Evolutionary conservation across 371 early-diverging fungal species (phyloP), one percentile per base, ranked within the genome.

Genomic region (Basidiobolus meristosporus): DNA sequence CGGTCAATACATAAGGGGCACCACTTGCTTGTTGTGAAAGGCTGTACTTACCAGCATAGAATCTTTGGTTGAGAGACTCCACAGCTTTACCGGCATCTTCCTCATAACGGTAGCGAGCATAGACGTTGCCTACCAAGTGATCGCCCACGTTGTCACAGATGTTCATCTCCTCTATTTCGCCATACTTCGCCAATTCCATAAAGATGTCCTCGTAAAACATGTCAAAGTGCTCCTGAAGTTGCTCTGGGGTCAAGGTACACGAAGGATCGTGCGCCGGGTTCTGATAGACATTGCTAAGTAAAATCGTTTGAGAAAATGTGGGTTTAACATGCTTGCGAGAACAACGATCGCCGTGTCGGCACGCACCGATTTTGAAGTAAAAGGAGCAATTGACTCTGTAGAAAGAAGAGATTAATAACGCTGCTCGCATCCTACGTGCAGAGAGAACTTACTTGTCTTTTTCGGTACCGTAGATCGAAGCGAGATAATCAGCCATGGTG

Each of bases 321-420:
- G 95, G 97, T 54, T 86, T 83, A 44, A 89, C 86, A 48, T 98
- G 98, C 51, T 90, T 91, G 48, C 97, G 70, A n/a, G 92, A 86
- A 59, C 97, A 97, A 15, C 85, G 74, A 47, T 92, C 95, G 38
- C 96, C 97, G 54, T 96, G 96, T 31, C 95, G 75, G 57, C 98
- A 98, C 30, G 95, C 92, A 20, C 96, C 96, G 46, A 95, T 95
- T 69, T 96, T 95, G 70, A 86, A 90, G 72, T 92, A 98, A 59
- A 95, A 98, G 34, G 87, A 82, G 57, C 98, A 98, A 59, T 95
- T 90, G 47, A 93, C 91, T 54, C 84, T 91, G 55, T 40, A 29
- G 40, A 50, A 21, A 19, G 21, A 10, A 20, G 23, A 16, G 11
- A 26, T 34, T 43, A n/a, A n/a, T n/a, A n/a, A n/a, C n/a, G n/a